Evolutionary conservation across 2,329 filamentous ascomycete species (phyloP).

Genomic region (Calonectria naviculata): DNA sequence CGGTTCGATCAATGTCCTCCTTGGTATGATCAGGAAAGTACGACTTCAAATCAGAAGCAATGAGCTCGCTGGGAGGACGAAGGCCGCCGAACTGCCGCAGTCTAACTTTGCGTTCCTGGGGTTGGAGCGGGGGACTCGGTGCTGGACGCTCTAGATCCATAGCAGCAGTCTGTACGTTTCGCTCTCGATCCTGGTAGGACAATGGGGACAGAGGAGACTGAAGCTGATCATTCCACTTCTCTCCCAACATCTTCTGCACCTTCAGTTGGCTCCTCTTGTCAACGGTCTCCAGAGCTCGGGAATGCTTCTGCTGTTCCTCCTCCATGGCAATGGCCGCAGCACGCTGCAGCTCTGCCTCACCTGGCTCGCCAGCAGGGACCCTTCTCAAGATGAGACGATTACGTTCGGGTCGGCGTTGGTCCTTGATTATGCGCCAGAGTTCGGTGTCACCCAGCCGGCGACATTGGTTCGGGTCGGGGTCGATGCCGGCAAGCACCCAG

Average conservation of each 20-base stretch:
- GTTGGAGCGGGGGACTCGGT: conserved; percentile 57
- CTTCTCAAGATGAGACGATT: conserved; percentile 91
- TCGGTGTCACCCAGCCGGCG: conserved; percentile 88
- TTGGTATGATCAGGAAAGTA: conserved; percentile 97
- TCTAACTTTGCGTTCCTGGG: conserved; percentile 61
- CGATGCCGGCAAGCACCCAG: conserved; percentile 88
- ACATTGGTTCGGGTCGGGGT: conserved; percentile 84
- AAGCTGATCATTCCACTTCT: conserved; percentile 82
- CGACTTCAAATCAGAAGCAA: conserved; percentile 93
- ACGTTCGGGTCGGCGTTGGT: conserved; percentile 84
- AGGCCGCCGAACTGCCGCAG: conserved; percentile 90
- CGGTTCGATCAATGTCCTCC: conserved; percentile 95
- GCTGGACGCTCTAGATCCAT: conserved; percentile 68
- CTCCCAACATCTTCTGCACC: conserved; percentile 88
- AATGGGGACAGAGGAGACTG: conserved; percentile 89
- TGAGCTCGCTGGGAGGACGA: conserved; percentile 94
- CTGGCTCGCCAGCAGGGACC: conserved; percentile 92
- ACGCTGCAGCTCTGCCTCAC: conserved; percentile 84
- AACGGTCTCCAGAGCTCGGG: conserved; percentile 68
- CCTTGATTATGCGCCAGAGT: conserved; percentile 90
- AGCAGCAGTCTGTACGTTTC: conserved; percentile 70
- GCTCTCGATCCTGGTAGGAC: conserved; percentile 76
- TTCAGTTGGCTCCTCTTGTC: conserved; percentile 88
- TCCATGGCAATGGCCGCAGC: conserved; percentile 91
- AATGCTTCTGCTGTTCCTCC: conserved; percentile 81